Percentiles rank a stretch among this genome's conserved stretches.
Evolutionary conservation across 2,329 filamentous ascomycete genomes (phyloP).

Genomic region (Aureobasidium leucospermi): DNA sequence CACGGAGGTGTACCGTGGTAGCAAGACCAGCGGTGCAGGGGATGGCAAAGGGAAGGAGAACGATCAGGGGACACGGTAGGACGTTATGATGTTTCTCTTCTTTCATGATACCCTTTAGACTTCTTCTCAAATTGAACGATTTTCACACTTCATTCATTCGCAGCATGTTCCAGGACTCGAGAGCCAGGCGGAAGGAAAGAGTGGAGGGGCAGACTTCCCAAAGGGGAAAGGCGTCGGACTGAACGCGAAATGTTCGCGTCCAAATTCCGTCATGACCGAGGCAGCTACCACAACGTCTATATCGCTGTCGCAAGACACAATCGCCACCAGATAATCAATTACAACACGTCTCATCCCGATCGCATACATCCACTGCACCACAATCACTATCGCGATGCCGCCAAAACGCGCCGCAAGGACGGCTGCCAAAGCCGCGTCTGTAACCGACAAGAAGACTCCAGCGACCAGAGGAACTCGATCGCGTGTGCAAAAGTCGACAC

Average conservation of each 20-base stretch:
- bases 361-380: not conserved
- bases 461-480: constrained; percentile 17
- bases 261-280: constrained; percentile 9
- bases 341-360: not conserved
- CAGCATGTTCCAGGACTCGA: too few species aligned
- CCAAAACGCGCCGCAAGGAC: constrained; percentile 18
- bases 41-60: not conserved
- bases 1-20: too few species aligned
- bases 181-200: not conserved
- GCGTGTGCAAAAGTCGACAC: constrained; percentile 23
- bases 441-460: not conserved
- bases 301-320: constrained; percentile 1
- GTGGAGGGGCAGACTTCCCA: constrained; percentile 1
- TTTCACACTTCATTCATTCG: too few species aligned
- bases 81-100: not conserved
- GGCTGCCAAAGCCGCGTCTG: constrained; percentile 13
- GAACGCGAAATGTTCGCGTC: constrained; percentile 9
- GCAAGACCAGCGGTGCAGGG: not conserved
- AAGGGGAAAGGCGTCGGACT: not conserved
- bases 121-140: too few species aligned
- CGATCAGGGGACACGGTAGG: not conserved
- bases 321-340: not conserved
- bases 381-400: constrained; percentile 3
- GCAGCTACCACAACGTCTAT: constrained; percentile 4
- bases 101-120: not conserved